Evolutionary conservation across 345 rosid species (phyloP).

Genomic region (Rhizophora mangle): DNA sequence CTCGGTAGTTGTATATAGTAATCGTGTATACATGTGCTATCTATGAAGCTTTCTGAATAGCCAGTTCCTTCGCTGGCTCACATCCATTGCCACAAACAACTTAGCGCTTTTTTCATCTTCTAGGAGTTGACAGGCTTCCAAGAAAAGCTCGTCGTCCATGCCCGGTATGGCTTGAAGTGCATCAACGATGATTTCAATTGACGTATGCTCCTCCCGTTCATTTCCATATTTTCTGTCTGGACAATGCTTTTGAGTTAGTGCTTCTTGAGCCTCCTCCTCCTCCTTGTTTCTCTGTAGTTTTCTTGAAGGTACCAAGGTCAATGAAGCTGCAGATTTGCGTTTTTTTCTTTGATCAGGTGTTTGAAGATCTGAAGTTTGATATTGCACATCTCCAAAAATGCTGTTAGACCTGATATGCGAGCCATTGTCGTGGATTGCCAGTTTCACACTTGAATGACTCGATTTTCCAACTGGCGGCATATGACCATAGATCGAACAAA

Average conservation of each 20-base stretch:
- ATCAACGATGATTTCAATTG: slow-evolving; percentile 41
- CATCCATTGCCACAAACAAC: slow-evolving; percentile 43
- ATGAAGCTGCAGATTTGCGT: slow-evolving; percentile 25
- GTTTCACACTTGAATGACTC: slow-evolving; percentile 11
- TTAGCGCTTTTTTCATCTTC: slow-evolving; percentile 42
- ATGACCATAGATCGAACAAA: slow-evolving; percentile 21
- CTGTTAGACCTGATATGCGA: slow-evolving; percentile 19
- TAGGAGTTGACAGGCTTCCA: slow-evolving; percentile 45
- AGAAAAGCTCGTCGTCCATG: slow-evolving; percentile 46
- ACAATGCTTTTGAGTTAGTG: slow-evolving; percentile 4
- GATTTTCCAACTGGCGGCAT: slow-evolving; percentile 10
- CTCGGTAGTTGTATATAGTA: not conserved
- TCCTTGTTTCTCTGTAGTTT: slow-evolving; percentile 25
- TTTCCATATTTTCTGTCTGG: not conserved
- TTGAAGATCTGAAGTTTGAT: slow-evolving; percentile 27
- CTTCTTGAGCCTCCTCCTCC: slow-evolving; percentile 21
- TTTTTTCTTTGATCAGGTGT: slow-evolving; percentile 21
- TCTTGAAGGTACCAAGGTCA: slow-evolving; percentile 16
- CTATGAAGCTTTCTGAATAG: slow-evolving; percentile 18
- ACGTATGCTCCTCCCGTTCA: slow-evolving; percentile 16
- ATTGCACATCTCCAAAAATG: slow-evolving; percentile 19
- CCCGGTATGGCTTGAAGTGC: slow-evolving; percentile 48
- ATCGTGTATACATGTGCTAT: not conserved
- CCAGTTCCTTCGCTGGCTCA: slow-evolving; percentile 36
- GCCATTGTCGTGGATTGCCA: slow-evolving; percentile 17